Evolutionary conservation across 2,329 filamentous ascomycete species (phyloP), one percentile per base, ranked within the genome.

Genomic region (Ustilaginoidea virens): DNA sequence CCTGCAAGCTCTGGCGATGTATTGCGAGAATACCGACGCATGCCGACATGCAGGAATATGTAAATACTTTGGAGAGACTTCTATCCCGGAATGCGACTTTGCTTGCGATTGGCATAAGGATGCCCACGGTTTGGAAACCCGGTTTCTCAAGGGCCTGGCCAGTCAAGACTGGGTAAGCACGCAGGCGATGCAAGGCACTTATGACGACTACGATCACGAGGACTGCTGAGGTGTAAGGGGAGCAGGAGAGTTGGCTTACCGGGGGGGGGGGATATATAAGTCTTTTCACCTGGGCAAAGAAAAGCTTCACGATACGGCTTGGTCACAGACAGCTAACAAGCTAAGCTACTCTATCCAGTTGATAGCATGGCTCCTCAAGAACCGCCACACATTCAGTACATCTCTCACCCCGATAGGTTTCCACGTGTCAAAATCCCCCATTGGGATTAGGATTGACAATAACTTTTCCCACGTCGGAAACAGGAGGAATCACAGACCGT

Each of bases 71-170:
- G 80, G 78, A 2, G 80, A 87, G 47, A 50, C 48, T 11, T 46
- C 55, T 24, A 48, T 54, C 9, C 68, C 71, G 2, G 57, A 58
- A 13, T 86, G 80, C 42, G 71, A 82, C 39, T 80, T 68, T 55
- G 80, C 80, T 3, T 86, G 80, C 43, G 80, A 86, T 48, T 79
- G 71, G 57, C 80, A 82, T 47, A 85, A 83, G 51, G 75, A 85
- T 43, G 44, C 61, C 1, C 50, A 56, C 22, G 65, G 57, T 11
- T 49, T 85, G 35, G 65, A 66, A 42, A 62, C 50, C 41, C 61
- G 72, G 31, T 75, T 74, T 43, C 46, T 55, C 36, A 60, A 48
- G 31, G 67, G 68, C 1, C 43, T 77, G 35, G 66, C 65, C 12
- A 69, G 58, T 38, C 67, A 74, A 45, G 69, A 75, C 43, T 76